Evolutionary conservation across 2,329 filamentous ascomycete genomes (phyloP), one percentile per base, ranked within the genome.

Genomic region (Penicillium glabrum): DNA sequence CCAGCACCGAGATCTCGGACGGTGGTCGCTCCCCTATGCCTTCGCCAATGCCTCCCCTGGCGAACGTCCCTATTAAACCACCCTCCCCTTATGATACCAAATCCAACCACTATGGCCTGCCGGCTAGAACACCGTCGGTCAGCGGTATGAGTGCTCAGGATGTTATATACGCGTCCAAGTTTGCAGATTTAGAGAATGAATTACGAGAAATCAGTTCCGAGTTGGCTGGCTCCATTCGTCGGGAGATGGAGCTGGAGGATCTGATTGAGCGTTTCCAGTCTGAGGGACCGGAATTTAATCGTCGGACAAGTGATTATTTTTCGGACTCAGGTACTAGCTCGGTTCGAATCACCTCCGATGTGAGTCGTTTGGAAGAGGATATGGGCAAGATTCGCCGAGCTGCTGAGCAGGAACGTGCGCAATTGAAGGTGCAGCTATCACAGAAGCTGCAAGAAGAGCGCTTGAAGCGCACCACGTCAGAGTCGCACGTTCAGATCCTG

Each of bases 171-270:
- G 66, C 78, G 82, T 63, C 82, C 65, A 72, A 92, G 73, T 83
- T 96, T 68, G 86, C 91, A 72, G 91, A 96, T 72, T 88, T 99
- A 80, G 95, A 99, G 80, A 89, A 92, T 72, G 95, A 99, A 80
- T 77, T 99, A 64, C 91, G 91, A 67, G 90, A 93, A 75, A 93
- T 99, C 77, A 96, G 91, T 79, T 85, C 88, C 58, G 95, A 99
- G 81, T 81, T 99, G 72, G 95, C 95, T 33, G 85, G 87, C 64
- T 98, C 95, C 27, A 98, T 99, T 69, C 87, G 90, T 67, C 86
- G 95, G 59, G 95, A 99, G 79, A 93, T 99, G 85, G 95, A 99
- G 66, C 77, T 99, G 31, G 95, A 99, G 75, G 95, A 99, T 73
- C 82, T 98, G 46, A 88, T 98, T 0, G 95, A 99, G 64, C 83